Base-by-base conservation (phyloP, 1,284 basidiomycete genomes). In the Ceratobasidium papillatum region DNA sequence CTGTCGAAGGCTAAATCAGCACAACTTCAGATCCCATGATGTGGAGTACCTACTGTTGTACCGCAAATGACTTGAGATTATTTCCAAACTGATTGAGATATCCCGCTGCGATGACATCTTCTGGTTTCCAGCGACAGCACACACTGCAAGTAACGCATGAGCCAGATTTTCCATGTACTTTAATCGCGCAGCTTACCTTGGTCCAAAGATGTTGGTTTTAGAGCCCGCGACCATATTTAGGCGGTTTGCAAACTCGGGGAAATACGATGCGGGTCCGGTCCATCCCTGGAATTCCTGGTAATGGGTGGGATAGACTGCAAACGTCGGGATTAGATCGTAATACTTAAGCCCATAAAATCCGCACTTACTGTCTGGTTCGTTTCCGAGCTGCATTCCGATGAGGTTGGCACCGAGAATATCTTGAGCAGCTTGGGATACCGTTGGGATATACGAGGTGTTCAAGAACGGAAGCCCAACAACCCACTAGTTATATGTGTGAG, bases 331-430 rank as follows among this genome's bases (percentile, higher is more conserved):
- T 30, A 54, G 25, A 43, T 12, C 7, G 32, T 25, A 9, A 17
- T 5, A 45, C 17, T 2, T 52, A 19, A n/a, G 25, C 34, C 34
- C 25, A n/a, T 43, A 11, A n/a, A n/a, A 34, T 22, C 12, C 5
- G 14, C n/a, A 34, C 62, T 78, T 84, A 81, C 84, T 76, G 77
- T 85, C 84, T 7, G 85, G 85, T 73, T 85, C 85, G 77, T 86
- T 86, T 8, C 82, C 83, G 34, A 85, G 78, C 56, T 82, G 81
- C 38, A 84, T 65, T 27, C 83, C 84, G 27, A 80, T 81, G 12
- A 92, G 85, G 77, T 86, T 83, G 74, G 85, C 81, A 0, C 90
- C 90, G 0, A 92, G 84, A 76, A 90, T 87, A 22, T 79, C 68
- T 74, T 86, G 82, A 0, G 83, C 85, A 27, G 79, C 81, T 58